Evolutionary conservation across 371 early-diverging fungal genomes (phyloP), one percentile per base, ranked within the genome.

Genomic region (Umbelopsis sp.): DNA sequence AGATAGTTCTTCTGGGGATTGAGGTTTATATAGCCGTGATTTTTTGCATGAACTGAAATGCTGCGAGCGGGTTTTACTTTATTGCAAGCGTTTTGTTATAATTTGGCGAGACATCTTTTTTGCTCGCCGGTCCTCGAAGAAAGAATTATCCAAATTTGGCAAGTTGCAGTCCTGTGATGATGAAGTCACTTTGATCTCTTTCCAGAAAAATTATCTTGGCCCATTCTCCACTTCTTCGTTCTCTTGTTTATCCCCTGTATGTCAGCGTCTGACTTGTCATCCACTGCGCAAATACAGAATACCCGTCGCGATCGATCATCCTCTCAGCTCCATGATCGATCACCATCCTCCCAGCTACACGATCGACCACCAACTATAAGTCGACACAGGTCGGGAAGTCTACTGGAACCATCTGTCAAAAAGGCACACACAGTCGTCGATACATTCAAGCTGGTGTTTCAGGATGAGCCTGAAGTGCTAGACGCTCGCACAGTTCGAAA

Each of bases 381-480:
- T 12, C 41, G 41, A 41, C 2, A 18, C 3, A 29, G 35, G 5
- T 18, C 35, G 9, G 12, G 29, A 16, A 57, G 57, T 35, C 5
- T 57, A 2, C 16, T 18, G 11, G 57, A 35, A 4, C 57, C 12
- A 18, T 16, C 29, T 16, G 1, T 16, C 22, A 57, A 35, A 16
- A 12, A 32, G 57, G 37, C 57, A 14, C 35, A 57, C 14, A 35
- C 57, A 35, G 57, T 57, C 2, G 37, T 57, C 9, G 57, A 57
- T 12, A 57, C 57, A 6, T 2, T 57, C 35, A 25, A 29, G 32
- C 37, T 25, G 29, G 57, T 57, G 29, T 57, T 57, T 57, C 57
- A 57, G 35, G 57, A 57, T 57, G 57, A 57, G 35, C 35, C 57
- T 12, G 57, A 37, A n/a, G 57, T 57, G 5, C 35, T 57, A 12